Conservation (phyloP, 208 protist species). For the Wallacemonas sp. region DNA sequence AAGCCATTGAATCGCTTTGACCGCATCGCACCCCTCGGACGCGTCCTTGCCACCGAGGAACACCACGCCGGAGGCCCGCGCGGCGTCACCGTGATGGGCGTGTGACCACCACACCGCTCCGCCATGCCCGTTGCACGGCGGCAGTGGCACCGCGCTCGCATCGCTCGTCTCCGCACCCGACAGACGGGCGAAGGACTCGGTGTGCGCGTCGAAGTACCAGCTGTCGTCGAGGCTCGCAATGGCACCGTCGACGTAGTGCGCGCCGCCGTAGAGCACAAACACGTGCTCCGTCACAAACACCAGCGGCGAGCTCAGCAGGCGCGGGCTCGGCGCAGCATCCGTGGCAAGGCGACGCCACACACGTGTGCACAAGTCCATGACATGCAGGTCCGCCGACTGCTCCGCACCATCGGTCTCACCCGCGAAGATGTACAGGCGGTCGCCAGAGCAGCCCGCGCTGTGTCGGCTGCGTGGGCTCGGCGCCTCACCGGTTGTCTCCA, state of each 20-base stretch:
- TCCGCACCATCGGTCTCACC: conserved; percentile 54
- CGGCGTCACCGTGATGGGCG: conserved; percentile 21
- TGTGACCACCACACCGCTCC: conserved; percentile 11
- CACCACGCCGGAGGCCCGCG: conserved; percentile 25
- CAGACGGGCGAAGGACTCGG: conserved; percentile 10
- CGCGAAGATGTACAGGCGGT: conserved; percentile 58
- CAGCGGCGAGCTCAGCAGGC: conserved; percentile 50
- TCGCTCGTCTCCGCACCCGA: conserved; percentile 13
- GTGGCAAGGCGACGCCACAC: conserved; percentile 42
- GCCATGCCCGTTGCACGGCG: conserved; percentile 18
- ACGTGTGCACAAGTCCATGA: conserved; percentile 30
- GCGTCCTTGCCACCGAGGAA: conserved; percentile 76
- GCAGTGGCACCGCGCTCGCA: background rate
- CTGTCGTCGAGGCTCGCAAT: conserved; percentile 52
- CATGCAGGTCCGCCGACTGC: conserved; percentile 53
- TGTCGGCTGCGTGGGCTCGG: conserved; percentile 56
- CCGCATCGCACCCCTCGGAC: conserved; percentile 54
- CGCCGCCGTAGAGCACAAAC: conserved; percentile 68
- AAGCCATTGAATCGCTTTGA: conserved; percentile 34
- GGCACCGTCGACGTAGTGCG: conserved; percentile 53
- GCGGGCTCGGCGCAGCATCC: conserved; percentile 15
- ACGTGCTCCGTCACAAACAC: conserved; percentile 32
- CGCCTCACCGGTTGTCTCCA: conserved; percentile 38
- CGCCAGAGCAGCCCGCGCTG: conserved; percentile 29
- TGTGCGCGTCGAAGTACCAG: conserved; percentile 39